Percentiles rank a stretch among this genome's conserved stretches.
Conservation (phyloP, 805 yeast genomes). For the Suhomyces kilbournensis region DNA sequence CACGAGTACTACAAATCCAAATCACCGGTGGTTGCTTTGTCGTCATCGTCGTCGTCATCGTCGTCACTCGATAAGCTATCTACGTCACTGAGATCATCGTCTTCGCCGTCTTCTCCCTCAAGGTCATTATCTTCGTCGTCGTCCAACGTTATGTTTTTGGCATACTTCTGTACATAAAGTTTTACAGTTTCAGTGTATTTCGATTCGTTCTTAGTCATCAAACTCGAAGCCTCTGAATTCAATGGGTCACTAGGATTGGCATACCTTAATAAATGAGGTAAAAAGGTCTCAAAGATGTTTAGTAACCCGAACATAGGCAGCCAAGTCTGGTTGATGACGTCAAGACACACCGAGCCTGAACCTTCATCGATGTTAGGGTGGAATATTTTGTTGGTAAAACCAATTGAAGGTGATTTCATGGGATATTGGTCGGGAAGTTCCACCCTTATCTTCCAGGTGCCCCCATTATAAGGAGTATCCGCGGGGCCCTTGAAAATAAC, state of each 20-base stretch:
- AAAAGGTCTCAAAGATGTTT: conserved; percentile 87
- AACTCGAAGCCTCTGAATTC: conserved; percentile 82
- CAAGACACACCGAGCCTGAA: conserved; percentile 89
- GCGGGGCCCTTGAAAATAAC: conserved; percentile 83
- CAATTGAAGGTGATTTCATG: conserved; percentile 92
- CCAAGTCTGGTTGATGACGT: conserved; percentile 97
- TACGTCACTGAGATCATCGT: conserved; percentile 46
- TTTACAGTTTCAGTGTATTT: conserved; percentile 68
- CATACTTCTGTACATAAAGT: conserved; percentile 67
- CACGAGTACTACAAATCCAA: conserved; percentile 5
- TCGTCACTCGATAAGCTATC: conserved; percentile 51
- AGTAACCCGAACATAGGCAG: conserved; percentile 93
- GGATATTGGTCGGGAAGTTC: conserved; percentile 96
- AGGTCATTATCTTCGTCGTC: conserved; percentile 27
- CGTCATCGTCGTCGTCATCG: conserved; percentile 31
- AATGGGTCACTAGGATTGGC: conserved; percentile 95
- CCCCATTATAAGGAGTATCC: conserved; percentile 83
- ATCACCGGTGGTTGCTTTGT: conserved; percentile 9
- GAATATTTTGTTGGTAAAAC: conserved; percentile 84
- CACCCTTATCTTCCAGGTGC: conserved; percentile 86
- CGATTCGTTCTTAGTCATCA: conserved; percentile 66
- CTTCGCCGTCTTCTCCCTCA: conserved; percentile 32
- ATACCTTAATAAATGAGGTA: conserved; percentile 87
- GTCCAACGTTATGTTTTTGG: conserved; percentile 44
- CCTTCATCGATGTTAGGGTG: conserved; percentile 95